These are phyloP conservation scores for Corchorus olitorius DNA, from an alignment of 345 rosid species.

Conservation along the genomic window DNA sequence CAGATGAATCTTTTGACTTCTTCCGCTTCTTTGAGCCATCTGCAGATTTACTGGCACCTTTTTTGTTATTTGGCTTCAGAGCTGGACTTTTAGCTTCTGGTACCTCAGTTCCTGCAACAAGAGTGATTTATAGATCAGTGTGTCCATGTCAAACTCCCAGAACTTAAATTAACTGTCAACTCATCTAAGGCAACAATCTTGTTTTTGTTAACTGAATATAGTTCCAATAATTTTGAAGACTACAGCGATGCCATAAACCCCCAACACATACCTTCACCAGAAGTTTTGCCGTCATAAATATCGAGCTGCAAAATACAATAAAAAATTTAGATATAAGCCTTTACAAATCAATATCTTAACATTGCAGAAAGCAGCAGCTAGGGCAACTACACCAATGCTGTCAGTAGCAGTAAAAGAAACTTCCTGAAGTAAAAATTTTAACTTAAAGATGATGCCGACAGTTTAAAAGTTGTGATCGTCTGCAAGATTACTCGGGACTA, in stretches of 20 bases:
- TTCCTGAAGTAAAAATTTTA: background rate
- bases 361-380: constrained; percentile 10
- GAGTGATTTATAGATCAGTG: constrained; percentile 5
- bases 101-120: constrained; percentile 48
- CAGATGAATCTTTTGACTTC: constrained; percentile 58
- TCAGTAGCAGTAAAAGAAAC: background rate
- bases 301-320: constrained; percentile 64
- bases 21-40: constrained; percentile 55
- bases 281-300: constrained; percentile 74
- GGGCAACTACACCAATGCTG: background rate
- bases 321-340: constrained; percentile 12
- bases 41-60: constrained; percentile 40
- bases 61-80: constrained; percentile 43
- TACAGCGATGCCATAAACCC: background rate
- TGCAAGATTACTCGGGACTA: background rate
- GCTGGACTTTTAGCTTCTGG: constrained; percentile 39
- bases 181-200: background rate
- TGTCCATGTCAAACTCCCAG: background rate
- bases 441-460: background rate
- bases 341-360: background rate
- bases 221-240: background rate
- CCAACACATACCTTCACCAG: constrained; percentile 58
- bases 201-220: background rate
- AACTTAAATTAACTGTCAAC: background rate
- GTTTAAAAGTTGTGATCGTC: too few relatives aligned